Evolutionary conservation across 2,329 filamentous ascomycete species (phyloP).

Genomic region (Madurella fahalii): DNA sequence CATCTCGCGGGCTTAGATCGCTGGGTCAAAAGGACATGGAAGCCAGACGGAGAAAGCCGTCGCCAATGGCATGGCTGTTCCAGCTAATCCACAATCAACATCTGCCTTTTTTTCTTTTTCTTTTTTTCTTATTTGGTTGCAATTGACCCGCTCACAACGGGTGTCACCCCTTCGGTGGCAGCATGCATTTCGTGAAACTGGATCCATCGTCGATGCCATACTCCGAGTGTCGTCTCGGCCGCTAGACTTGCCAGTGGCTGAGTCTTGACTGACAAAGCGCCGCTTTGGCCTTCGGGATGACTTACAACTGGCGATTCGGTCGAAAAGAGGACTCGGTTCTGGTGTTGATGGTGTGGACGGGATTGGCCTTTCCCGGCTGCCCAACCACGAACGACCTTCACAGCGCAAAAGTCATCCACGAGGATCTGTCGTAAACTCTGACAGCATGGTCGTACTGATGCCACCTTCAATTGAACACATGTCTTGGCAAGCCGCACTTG

Average conservation of each 20-base stretch:
- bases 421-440: background rate
- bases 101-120: too few species aligned
- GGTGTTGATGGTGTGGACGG: background rate
- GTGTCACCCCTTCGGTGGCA: too few species aligned
- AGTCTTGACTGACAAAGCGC: background rate
- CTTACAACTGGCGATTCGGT: background rate
- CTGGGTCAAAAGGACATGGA: background rate
- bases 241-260: background rate
- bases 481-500: constrained; percentile 14
- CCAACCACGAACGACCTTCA: background rate
- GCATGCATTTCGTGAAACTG: background rate
- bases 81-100: too few species aligned
- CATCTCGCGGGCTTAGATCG: background rate
- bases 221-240: background rate
- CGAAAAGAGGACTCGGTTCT: background rate
- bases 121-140: too few species aligned
- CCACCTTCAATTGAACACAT: constrained; percentile 1
- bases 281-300: background rate
- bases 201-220: background rate
- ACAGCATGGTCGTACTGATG: background rate
- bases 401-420: background rate
- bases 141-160: too few species aligned
- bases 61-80: too few species aligned
- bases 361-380: background rate
- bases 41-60: background rate